Percentiles rank a stretch among this genome's conserved stretches.
phyloP scores from a whole-genome alignment of 805 yeast species.

The Metschnikowia reukaufii region DNA sequence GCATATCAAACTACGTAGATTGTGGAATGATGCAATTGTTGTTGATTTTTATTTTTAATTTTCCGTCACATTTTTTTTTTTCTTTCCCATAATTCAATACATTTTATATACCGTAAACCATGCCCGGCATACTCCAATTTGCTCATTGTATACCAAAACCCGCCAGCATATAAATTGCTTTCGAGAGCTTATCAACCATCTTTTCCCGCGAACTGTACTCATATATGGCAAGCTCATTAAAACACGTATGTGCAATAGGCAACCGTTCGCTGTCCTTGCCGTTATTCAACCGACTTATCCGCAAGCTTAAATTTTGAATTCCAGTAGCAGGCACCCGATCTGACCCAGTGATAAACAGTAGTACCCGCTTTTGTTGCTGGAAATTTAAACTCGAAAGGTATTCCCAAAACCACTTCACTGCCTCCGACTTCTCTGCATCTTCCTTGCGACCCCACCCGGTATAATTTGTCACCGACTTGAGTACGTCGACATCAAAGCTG shows the following conservation, averaged over 20 bases:
- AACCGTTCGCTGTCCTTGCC: slow-evolving; percentile 47
- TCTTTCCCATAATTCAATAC: background rate
- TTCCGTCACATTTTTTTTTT: too few relatives aligned
- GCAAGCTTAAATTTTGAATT: slow-evolving; percentile 68
- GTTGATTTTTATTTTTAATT: too few relatives aligned
- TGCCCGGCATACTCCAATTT: background rate
- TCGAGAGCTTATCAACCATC: slow-evolving; percentile 54
- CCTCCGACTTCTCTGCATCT: slow-evolving; percentile 35
- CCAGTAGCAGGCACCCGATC: slow-evolving; percentile 95
- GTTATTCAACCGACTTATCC: slow-evolving; percentile 50
- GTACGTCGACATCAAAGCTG: slow-evolving; percentile 61
- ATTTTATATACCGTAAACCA: background rate
- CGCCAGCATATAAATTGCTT: slow-evolving; percentile 75
- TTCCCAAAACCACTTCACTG: slow-evolving; percentile 87
- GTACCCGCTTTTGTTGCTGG: slow-evolving; percentile 57
- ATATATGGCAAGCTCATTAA: slow-evolving; percentile 81
- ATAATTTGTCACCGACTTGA: slow-evolving; percentile 74
- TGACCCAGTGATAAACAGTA: slow-evolving; percentile 84
- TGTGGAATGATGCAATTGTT: too few relatives aligned
- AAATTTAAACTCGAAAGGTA: slow-evolving; percentile 50
- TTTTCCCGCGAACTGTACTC: slow-evolving; percentile 59
- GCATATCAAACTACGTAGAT: too few relatives aligned
- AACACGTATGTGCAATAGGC: slow-evolving; percentile 92
- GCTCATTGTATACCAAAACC: slow-evolving; percentile 76
- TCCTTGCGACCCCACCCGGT: slow-evolving; percentile 53